These are phyloP conservation scores for Lithohypha guttulata DNA, from an alignment of 2,329 filamentous ascomycete genomes.

Conservation along the genomic window DNA sequence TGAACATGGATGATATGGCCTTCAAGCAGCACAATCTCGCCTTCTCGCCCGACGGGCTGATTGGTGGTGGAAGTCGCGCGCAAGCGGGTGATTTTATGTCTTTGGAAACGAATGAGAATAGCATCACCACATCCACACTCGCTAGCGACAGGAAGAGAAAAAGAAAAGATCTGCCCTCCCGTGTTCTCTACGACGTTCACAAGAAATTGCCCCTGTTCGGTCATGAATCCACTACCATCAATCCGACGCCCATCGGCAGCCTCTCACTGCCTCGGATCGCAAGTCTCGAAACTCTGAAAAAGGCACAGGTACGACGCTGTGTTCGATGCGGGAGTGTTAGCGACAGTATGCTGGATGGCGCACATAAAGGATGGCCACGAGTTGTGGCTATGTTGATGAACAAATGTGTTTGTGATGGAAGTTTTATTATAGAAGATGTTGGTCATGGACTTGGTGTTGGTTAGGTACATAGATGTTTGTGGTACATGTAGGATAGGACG, in stretches of 20 bases:
- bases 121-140: conserved; percentile 5
- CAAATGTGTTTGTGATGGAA: conserved; percentile 22
- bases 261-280: background rate
- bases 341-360: conserved; percentile 16
- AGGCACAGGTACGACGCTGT: conserved; percentile 16
- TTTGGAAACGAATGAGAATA: conserved; percentile 10
- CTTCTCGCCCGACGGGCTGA: background rate
- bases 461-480: too few species aligned
- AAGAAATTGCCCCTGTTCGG: conserved; percentile 12
- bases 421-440: conserved; percentile 18
- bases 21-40: background rate
- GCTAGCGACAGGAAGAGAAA: background rate
- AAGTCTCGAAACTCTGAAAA: background rate
- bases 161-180: background rate
- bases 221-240: background rate
- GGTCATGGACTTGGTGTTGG: conserved; percentile 2
- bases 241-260: background rate
- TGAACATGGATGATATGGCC: conserved; percentile 49
- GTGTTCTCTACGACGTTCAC: conserved; percentile 17
- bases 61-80: too few species aligned
- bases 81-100: background rate
- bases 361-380: conserved; percentile 15
- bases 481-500: too few species aligned
- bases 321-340: conserved; percentile 21
- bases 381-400: conserved; percentile 13